Evolutionary conservation across 2,329 filamentous ascomycete species (phyloP).

Genomic region (Diaporthe citrichinensis): DNA sequence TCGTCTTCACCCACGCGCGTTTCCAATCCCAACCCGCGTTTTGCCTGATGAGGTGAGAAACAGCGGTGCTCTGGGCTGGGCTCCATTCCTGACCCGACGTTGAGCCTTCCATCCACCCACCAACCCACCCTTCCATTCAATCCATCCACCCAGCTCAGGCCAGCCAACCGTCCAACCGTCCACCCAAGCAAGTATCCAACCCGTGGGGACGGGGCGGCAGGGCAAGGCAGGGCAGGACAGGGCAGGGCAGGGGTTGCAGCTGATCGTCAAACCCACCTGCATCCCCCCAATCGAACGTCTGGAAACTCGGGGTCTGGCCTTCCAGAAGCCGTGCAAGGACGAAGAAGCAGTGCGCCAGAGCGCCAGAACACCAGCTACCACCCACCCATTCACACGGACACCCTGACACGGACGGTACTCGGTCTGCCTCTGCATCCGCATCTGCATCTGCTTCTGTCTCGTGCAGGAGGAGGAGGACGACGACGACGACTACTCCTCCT

Average conservation of each 20-base stretch:
- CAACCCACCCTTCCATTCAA: neutral
- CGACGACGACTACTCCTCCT: too few relatives aligned
- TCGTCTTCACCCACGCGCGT: conserved; percentile 22
- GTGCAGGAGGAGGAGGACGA: neutral
- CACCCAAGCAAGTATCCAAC: neutral
- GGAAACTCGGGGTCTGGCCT: conserved; percentile 17
- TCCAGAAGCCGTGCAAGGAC: conserved; percentile 25
- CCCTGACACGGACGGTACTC: neutral
- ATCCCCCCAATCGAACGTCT: conserved; percentile 9
- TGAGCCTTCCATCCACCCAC: conserved; percentile 19
- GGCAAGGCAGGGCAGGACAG: conserved; percentile 6
- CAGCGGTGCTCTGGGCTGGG: conserved; percentile 28
- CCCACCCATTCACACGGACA: neutral
- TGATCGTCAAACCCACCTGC: conserved; percentile 31
- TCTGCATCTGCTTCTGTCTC: neutral
- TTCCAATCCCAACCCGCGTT: conserved; percentile 30
- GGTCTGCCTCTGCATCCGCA: neutral
- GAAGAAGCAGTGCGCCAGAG: conserved; percentile 15
- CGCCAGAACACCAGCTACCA: conserved; percentile 19
- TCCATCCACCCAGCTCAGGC: conserved; percentile 1
- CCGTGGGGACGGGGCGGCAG: conserved; percentile 18
- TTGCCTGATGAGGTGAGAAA: conserved; percentile 34
- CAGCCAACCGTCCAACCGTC: neutral
- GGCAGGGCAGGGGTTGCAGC: conserved; percentile 25
- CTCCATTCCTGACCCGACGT: conserved; percentile 18